A percentile compares a stretch with the other conserved stretches of the same genome.
phyloP scores from a whole-genome alignment of 768 basidiomycete species.

The Piloderma croceum region DNA sequence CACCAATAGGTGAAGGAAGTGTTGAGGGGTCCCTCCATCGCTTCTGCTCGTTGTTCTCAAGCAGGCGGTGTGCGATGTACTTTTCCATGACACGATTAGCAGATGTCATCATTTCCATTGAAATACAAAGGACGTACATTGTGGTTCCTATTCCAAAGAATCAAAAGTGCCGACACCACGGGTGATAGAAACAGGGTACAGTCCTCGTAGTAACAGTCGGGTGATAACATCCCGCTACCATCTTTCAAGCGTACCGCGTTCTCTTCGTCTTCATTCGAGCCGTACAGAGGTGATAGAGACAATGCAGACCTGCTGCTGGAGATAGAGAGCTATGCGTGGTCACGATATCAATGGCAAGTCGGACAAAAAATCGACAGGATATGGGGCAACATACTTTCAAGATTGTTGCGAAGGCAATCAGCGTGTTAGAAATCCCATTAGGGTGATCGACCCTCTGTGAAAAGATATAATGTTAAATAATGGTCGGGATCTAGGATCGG shows the following conservation, averaged over 20 bases:
- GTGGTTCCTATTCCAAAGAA: slow-evolving; percentile 56
- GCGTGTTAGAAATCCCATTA: slow-evolving; percentile 15
- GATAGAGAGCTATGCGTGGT: slow-evolving; percentile 17
- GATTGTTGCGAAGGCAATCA: slow-evolving; percentile 21
- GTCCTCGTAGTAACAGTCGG: slow-evolving; percentile 50
- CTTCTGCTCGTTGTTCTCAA: slow-evolving; percentile 51
- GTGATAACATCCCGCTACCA: slow-evolving; percentile 48
- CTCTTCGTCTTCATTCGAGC: slow-evolving; percentile 31
- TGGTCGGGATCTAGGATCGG: no score
- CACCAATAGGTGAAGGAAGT: neutral
- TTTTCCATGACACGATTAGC: no score
- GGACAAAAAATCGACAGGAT: neutral
- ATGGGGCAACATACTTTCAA: slow-evolving; percentile 9
- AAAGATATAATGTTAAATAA: slow-evolving; percentile 24
- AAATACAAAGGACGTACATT: slow-evolving; percentile 33
- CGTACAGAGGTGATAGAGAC: slow-evolving; percentile 53
- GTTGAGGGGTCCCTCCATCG: slow-evolving; percentile 38
- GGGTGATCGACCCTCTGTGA: slow-evolving; percentile 15
- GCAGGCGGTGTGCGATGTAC: slow-evolving; percentile 49
- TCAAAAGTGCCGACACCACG: slow-evolving; percentile 45
- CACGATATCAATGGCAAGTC: neutral
- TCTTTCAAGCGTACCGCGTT: slow-evolving; percentile 42
- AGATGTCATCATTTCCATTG: neutral
- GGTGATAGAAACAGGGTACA: slow-evolving; percentile 50
- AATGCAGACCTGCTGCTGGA: slow-evolving; percentile 59